Base-by-base conservation (phyloP, 192 early-diverging fungal genomes). In the Glomus cerebriforme region DNA sequence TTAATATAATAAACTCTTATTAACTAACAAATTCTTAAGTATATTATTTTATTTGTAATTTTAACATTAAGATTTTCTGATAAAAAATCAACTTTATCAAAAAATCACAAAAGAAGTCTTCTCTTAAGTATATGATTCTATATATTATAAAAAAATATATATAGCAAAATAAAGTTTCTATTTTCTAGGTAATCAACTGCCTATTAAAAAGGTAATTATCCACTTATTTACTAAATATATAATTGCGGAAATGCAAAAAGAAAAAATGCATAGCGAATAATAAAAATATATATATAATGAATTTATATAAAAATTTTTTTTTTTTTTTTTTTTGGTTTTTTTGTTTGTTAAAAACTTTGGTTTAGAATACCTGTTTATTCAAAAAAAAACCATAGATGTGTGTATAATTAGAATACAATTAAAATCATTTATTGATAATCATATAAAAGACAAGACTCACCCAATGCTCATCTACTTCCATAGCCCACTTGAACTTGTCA, bases 401-500 rank as follows among this genome's bases (percentile, higher is more conserved):
- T 54, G 6, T 22, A 22, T 5, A 54, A 54, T 5, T 54, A 19
- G 17, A 54, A 54, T 17, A 49, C 0, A 22, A 54, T 54, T 6
- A 12, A 22, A 54, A 54, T 22, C 17, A 22, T 17, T 3, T 43
- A 43, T 43, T 43, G 39, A 43, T 49, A 54, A 54, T 7, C 2
- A 49, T 7, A 19, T 54, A 31, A 29, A 5, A 32, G n/a, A 43
- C 39, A 35, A 59, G 13, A 83, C 85, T 81, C 65, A 86, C 88
- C 93, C 93, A 95, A 59, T 89, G 80, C 15, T 77, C 79, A 84
- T 92, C 91, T 10, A 91, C 89, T 2, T 87, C 92, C 81, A 94
- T 85, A 24, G 98, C 97, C 98, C 98, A 99, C 79, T 93, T 92
- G 84, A 99, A 99, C 88, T 99, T 99, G 26, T 96, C 95, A 24